Evolutionary conservation across 1,284 basidiomycete species (phyloP), one percentile per base, ranked within the genome.

Genomic region (Stygiomarasmius scandens): DNA sequence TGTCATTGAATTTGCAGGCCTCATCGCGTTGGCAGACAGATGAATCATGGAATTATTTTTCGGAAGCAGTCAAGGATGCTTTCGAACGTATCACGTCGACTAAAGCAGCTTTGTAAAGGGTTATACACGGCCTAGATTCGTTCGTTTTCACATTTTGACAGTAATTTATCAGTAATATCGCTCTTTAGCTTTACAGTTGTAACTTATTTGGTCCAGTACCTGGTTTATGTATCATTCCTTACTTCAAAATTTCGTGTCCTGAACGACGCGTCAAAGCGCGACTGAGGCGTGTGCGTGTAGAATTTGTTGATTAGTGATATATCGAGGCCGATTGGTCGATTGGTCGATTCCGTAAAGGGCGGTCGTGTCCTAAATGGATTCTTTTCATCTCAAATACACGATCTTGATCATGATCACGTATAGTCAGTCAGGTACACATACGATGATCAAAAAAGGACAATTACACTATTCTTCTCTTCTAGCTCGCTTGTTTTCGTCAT

Each of bases 391-490:
- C 38, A 16, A 41, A 16, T 41, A 41, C 38, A 41, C 16, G 38
- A 41, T 41, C 38, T 41, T 41, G 38, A 41, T 41, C 38, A 41
- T 41, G 38, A 41, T 41, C 38, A 41, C 38, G 38, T 12, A 41
- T 12, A 41, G 38, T 41, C 8, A 8, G 14, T 8, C 38, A 41
- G 11, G 14, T 41, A 41, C 38, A 41, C 16, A 16, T 8, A 14
- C 14, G 32, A 34, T n/a, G n/a, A 12, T 4, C 11, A 41, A 41
- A 41, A 2, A 49, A 29, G 5, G 48, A 48, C 12, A 23, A 25
- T 32, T n/a, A 49, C 20, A 43, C 48, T 32, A 57, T 24, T 52
- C 50, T 12, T 57, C 55, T 22, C n/a, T 57, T 38, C 50, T 57
- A n/a, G 55, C 44, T 27, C 55, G 29, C 44, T 57, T 57, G 23